A percentile compares a stretch with the other conserved stretches of the same genome.
phyloP scores from a whole-genome alignment of 768 basidiomycete genomes.

The Neoboletus subvelutipes region DNA sequence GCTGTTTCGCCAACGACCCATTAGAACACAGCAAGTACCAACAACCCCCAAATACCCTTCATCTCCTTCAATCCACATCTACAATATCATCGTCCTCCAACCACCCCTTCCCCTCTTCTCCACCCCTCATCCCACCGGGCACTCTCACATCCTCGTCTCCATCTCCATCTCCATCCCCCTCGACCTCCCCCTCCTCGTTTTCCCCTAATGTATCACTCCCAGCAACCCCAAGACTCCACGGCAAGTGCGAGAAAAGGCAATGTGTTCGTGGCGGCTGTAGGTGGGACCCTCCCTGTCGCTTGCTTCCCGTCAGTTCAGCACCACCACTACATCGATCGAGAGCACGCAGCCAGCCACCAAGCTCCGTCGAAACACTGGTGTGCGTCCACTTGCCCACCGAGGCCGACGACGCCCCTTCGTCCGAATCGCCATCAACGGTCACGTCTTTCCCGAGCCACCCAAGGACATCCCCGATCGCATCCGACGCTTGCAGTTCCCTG shows the following conservation, averaged over 20 bases:
- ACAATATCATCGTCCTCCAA: conserved; percentile 61
- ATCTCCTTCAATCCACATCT: conserved; percentile 30
- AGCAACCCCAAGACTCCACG: conserved; percentile 38
- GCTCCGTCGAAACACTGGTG: conserved; percentile 50
- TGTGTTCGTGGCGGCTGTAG: conserved; percentile 37
- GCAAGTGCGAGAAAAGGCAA: conserved; percentile 50
- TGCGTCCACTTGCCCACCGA: conserved; percentile 49
- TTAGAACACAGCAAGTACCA: not conserved
- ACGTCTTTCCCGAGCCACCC: conserved; percentile 52
- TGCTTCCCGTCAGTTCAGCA: not conserved
- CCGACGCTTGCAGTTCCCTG: conserved; percentile 59
- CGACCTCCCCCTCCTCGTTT: conserved; percentile 28
- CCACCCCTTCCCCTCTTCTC: conserved; percentile 45
- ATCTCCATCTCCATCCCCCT: conserved; percentile 22
- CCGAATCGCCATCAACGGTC: conserved; percentile 12
- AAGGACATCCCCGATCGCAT: conserved; percentile 51
- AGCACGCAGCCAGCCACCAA: conserved; percentile 60
- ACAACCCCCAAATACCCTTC: not conserved
- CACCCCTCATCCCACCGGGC: conserved; percentile 23
- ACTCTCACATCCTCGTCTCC: conserved; percentile 35
- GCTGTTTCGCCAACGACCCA: too few species aligned
- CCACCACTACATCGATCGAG: conserved; percentile 29
- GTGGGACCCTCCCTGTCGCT: not conserved
- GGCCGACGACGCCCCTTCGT: not conserved
- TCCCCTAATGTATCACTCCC: conserved; percentile 27